Conservation (phyloP, 1,284 basidiomycete species). For the Ustilago trichophora region DNA sequence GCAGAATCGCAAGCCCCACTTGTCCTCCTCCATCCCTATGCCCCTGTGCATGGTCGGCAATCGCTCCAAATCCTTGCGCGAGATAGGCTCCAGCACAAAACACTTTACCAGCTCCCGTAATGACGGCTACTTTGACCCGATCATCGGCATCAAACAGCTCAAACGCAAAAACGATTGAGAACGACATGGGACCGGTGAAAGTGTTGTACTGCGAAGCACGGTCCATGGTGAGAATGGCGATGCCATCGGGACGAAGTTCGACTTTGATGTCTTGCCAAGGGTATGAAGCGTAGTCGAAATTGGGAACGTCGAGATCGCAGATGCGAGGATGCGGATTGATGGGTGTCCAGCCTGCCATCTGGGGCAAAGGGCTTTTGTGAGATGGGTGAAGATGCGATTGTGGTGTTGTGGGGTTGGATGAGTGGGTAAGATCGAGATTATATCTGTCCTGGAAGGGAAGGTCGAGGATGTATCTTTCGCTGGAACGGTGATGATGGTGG, state of each 20-base stretch:
- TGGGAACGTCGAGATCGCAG: slow-evolving; percentile 21
- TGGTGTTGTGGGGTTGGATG: too few species aligned
- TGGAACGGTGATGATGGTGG: too few species aligned
- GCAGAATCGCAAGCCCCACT: slow-evolving; percentile 37
- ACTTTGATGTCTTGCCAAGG: slow-evolving; percentile 36
- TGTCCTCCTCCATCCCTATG: slow-evolving; percentile 56
- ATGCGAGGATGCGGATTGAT: slow-evolving; percentile 47
- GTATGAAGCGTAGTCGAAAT: slow-evolving; percentile 37
- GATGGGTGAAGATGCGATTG: too few species aligned
- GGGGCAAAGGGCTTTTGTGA: background rate
- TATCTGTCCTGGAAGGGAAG: too few species aligned
- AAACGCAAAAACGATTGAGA: slow-evolving; percentile 49
- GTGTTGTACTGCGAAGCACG: slow-evolving; percentile 44
- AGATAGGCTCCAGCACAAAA: slow-evolving; percentile 60
- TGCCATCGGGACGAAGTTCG: slow-evolving; percentile 16
- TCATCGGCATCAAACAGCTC: slow-evolving; percentile 56
- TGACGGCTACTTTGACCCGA: slow-evolving; percentile 46
- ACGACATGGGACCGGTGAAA: slow-evolving; percentile 46
- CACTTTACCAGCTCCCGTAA: slow-evolving; percentile 51
- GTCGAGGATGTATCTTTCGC: too few species aligned
- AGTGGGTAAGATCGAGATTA: too few species aligned
- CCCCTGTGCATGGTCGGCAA: slow-evolving; percentile 25
- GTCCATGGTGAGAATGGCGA: slow-evolving; percentile 34
- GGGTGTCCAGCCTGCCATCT: slow-evolving; percentile 13
- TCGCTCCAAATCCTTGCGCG: slow-evolving; percentile 43